Conservation (phyloP, 140 eudicot genomes). For the Erigeron philadelphicus region DNA sequence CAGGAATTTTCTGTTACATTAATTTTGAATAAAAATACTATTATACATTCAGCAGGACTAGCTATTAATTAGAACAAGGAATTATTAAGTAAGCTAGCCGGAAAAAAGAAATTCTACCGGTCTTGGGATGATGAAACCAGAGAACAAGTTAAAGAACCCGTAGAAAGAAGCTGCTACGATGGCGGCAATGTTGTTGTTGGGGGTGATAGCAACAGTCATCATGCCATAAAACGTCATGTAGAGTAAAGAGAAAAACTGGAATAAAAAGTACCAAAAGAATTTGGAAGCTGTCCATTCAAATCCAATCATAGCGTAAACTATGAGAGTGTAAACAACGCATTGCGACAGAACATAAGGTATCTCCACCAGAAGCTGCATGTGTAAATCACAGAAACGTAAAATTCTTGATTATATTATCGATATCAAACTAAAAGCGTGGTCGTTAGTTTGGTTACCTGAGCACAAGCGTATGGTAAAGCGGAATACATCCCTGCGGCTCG, state of each 20-base stretch:
- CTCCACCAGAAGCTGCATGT: constrained; percentile 55
- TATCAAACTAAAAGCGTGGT: background rate
- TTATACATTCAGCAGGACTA: background rate
- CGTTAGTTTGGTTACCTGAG: constrained; percentile 47
- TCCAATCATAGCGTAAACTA: constrained; percentile 70
- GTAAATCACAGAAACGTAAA: background rate
- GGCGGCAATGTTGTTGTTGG: constrained; percentile 56
- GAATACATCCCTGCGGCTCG: constrained; percentile 96
- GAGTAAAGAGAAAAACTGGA: constrained; percentile 49
- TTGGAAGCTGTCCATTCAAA: constrained; percentile 54
- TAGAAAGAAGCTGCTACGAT: constrained; percentile 51
- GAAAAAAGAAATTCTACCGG: constrained; percentile 37
- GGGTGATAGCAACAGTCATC: constrained; percentile 78
- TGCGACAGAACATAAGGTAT: constrained; percentile 56
- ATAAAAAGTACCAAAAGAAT: constrained; percentile 56
- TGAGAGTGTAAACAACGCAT: constrained; percentile 36
- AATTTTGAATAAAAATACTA: constrained; percentile 1
- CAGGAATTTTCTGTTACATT: constrained; percentile 54
- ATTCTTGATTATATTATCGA: too few relatives aligned
- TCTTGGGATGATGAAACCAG: constrained; percentile 67
- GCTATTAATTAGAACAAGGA: background rate
- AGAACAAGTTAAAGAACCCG: constrained; percentile 56
- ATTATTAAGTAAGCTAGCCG: background rate
- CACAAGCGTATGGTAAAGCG: constrained; percentile 75
- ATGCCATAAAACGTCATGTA: constrained; percentile 68